Percentiles rank a stretch among this genome's conserved stretches.
Evolutionary conservation across 2,329 filamentous ascomycete species (phyloP).

Genomic region (Neonectria coccinea): DNA sequence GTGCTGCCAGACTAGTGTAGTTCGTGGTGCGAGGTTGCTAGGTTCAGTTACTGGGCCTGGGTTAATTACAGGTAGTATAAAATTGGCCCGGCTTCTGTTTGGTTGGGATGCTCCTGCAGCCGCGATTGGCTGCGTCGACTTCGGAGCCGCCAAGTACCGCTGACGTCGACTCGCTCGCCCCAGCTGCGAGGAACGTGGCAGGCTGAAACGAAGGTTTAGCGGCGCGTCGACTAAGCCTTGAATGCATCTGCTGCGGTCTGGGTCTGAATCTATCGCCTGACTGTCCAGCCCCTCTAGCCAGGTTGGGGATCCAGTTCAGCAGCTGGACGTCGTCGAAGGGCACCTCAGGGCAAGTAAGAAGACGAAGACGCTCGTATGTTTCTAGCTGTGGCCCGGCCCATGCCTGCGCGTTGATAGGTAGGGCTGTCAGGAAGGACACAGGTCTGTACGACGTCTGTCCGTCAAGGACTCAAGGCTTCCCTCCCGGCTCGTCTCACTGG

Average conservation of each 20-base stretch:
- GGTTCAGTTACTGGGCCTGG: background rate
- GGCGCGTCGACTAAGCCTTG: background rate
- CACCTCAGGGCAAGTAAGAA: background rate
- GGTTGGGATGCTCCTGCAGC: slow-evolving; percentile 25
- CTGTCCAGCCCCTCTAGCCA: background rate
- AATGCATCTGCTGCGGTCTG: background rate
- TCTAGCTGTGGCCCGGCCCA: background rate
- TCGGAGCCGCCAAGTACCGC: slow-evolving; percentile 37
- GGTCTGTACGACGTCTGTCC: too few relatives aligned
- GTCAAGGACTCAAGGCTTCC: too few relatives aligned
- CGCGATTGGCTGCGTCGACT: slow-evolving; percentile 35
- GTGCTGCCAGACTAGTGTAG: slow-evolving; percentile 7
- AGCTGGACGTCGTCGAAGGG: background rate
- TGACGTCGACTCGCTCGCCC: slow-evolving; percentile 9
- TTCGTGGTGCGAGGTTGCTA: slow-evolving; percentile 12
- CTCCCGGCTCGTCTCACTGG: background rate
- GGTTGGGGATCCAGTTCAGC: background rate
- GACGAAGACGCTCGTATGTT: background rate
- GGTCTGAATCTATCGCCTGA: background rate
- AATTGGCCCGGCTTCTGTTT: slow-evolving; percentile 9
- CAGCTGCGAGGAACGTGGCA: background rate
- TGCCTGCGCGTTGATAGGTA: too few relatives aligned
- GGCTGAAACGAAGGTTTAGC: background rate
- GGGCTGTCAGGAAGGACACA: background rate
- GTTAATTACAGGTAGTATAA: slow-evolving; percentile 5